Evolutionary conservation across 495 filamentous ascomycete species (phyloP).

Genomic region (Apiosordaria backusii): DNA sequence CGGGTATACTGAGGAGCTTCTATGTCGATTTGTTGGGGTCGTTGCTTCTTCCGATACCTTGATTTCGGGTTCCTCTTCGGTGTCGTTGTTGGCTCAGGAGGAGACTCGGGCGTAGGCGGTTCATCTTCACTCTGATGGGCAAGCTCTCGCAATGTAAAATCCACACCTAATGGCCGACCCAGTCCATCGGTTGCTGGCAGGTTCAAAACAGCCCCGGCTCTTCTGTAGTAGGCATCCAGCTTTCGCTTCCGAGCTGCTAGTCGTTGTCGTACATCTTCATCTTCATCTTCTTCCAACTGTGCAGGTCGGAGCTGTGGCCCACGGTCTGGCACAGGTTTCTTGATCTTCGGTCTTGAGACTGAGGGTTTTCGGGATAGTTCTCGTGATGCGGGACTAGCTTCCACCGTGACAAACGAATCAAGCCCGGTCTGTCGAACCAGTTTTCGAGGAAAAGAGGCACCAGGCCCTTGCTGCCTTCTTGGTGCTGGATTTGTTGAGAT

Average conservation of each 20-base stretch:
- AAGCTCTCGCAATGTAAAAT: slow-evolving; percentile 3
- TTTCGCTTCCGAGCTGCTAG: slow-evolving; percentile 43
- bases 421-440: slow-evolving; percentile 35
- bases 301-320: slow-evolving; percentile 33
- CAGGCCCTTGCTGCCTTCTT: slow-evolving; percentile 1
- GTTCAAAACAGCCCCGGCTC: slow-evolving; percentile 31
- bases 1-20: slow-evolving; percentile 47
- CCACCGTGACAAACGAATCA: slow-evolving; percentile 30
- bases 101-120: slow-evolving; percentile 15
- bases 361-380: background rate
- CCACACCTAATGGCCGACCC: slow-evolving; percentile 27
- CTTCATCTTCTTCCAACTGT: slow-evolving; percentile 46
- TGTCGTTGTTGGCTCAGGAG: slow-evolving; percentile 29
- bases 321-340: slow-evolving; percentile 6
- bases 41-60: slow-evolving; percentile 45
- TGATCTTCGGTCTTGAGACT: slow-evolving; percentile 2
- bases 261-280: slow-evolving; percentile 25
- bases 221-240: slow-evolving; percentile 48
- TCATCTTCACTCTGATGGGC: background rate
- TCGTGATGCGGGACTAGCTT: background rate
- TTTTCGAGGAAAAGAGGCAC: slow-evolving; percentile 24
- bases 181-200: slow-evolving; percentile 22
- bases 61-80: slow-evolving; percentile 28
- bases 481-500: slow-evolving; percentile 31
- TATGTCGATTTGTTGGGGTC: slow-evolving; percentile 52